Conservation (phyloP, 257 asterid genomes). For the Salvia splendens region DNA sequence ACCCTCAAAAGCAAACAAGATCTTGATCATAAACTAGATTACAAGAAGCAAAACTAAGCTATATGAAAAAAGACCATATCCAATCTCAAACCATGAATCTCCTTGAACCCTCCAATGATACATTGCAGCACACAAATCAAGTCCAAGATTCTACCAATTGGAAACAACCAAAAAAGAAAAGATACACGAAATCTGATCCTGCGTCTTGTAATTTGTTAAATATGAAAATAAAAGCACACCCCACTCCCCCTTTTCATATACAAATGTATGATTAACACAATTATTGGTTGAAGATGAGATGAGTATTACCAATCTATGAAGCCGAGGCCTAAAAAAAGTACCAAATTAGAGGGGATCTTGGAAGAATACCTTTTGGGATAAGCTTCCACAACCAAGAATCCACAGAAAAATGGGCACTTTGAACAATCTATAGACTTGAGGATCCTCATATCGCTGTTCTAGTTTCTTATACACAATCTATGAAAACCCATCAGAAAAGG, state of each 20-base stretch:
- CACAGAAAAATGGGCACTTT: constrained; percentile 49
- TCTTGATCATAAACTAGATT: constrained; percentile 31
- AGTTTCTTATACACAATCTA: constrained; percentile 21
- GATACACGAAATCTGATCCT: constrained; percentile 32
- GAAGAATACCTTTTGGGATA: constrained; percentile 96
- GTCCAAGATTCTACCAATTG: constrained; percentile 33
- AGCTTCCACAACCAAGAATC: constrained; percentile 87
- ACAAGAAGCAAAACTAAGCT: constrained; percentile 30
- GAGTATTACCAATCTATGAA: constrained; percentile 90
- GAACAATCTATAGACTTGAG: constrained; percentile 63
- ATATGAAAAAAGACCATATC: constrained; percentile 40
- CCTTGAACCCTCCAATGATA: constrained; percentile 43
- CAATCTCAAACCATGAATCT: constrained; percentile 55
- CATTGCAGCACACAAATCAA: constrained; percentile 47
- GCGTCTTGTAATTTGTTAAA: constrained; percentile 3
- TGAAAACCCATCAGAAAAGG: background rate
- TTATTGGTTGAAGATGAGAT: background rate
- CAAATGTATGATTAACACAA: constrained; percentile 23
- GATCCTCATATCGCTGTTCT: constrained; percentile 46
- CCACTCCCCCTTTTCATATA: constrained; percentile 25
- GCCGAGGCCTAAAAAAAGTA: constrained; percentile 93
- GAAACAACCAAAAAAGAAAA: constrained; percentile 13
- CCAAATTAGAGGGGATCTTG: constrained; percentile 96
- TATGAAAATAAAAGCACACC: constrained; percentile 11
- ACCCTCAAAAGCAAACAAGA: constrained; percentile 26